These are phyloP conservation scores for Schizopora paradoxa DNA, from an alignment of 1,284 basidiomycete species.

Conservation along the genomic window DNA sequence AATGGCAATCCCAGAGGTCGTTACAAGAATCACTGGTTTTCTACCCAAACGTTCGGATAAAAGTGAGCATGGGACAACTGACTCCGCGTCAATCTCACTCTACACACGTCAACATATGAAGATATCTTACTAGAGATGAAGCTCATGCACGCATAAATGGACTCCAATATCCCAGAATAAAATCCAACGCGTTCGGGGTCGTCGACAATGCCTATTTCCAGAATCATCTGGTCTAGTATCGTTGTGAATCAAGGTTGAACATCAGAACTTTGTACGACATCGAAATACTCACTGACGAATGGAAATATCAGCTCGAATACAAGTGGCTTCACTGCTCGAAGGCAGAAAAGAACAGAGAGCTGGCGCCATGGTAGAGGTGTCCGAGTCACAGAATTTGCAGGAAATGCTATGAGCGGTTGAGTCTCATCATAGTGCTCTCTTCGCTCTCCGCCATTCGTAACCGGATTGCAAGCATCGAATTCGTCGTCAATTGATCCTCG, in stretches of 20 bases:
- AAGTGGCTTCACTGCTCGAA: conserved; percentile 7
- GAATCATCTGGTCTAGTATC: conserved; percentile 23
- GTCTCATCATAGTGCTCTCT: too few relatives aligned
- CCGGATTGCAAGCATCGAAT: too few relatives aligned
- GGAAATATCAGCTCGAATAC: conserved; percentile 20
- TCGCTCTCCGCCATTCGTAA: too few relatives aligned
- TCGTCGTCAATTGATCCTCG: too few relatives aligned
- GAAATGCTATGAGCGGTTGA: too few relatives aligned
- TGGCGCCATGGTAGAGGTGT: conserved; percentile 11
- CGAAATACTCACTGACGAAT: conserved; percentile 15
- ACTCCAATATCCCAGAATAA: conserved; percentile 22
- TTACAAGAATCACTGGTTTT: conserved; percentile 20
- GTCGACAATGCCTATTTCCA: conserved; percentile 23
- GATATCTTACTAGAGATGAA: conserved; percentile 18
- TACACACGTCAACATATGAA: neutral
- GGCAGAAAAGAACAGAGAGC: conserved; percentile 3
- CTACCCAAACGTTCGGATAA: conserved; percentile 19
- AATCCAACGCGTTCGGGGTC: conserved; percentile 23
- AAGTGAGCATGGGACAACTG: conserved; percentile 17
- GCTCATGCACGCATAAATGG: conserved; percentile 19
- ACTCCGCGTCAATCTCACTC: neutral
- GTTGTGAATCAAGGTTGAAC: too few relatives aligned
- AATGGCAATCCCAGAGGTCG: conserved; percentile 15
- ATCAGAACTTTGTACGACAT: too few relatives aligned
- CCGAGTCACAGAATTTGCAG: too few relatives aligned